Base-by-base conservation (phyloP, 192 early-diverging fungal species). In the Podila epicladia region DNA sequence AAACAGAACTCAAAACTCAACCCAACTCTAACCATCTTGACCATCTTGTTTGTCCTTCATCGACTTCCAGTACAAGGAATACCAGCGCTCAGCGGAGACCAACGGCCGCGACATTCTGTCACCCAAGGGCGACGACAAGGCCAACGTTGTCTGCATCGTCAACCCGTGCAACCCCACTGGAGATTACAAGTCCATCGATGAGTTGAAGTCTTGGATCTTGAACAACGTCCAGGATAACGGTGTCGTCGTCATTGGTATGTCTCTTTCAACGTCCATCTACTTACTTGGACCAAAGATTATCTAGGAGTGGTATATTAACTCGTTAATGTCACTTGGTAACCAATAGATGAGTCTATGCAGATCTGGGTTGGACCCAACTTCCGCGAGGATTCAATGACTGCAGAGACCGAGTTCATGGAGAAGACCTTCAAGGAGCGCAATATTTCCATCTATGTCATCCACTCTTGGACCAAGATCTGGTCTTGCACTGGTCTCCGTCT, bases 401-500 rank as follows among this genome's bases (percentile, higher is more conserved):
- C 89, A 64, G 90, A 95, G 85, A 85, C 89, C 66, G 86, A 89
- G 32, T 96, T 91, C 74, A 62, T 92, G 58, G 83, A 80, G 53
- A 70, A 85, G 37, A 70, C 95, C 63, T 93, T 88, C 80, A 69
- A 79, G 65, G 85, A 84, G 32, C 87, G 88, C 33, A 88, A 90
- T 4, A 90, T 96, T 29, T 92, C 94, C 7, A 88, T 96, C 60
- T 95, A 92, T 82, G 84, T 96, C 22, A 95, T 97, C 84, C 95
- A 97, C 83, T 96, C 95, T 28, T 97, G 95, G 95, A 97, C 95
- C 51, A 97, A 97, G 80, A 87, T 97, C 58, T 97, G 95, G 95
- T 96, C 93, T 48, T 97, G 95, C 87, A 95, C 95, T 7, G 95
- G 95, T 31, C 87, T 97, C 68, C 92, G 95, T 57, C 83, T 96